phyloP scores from a whole-genome alignment of 495 filamentous ascomycete species.

The Lasiosphaeria miniovina region DNA sequence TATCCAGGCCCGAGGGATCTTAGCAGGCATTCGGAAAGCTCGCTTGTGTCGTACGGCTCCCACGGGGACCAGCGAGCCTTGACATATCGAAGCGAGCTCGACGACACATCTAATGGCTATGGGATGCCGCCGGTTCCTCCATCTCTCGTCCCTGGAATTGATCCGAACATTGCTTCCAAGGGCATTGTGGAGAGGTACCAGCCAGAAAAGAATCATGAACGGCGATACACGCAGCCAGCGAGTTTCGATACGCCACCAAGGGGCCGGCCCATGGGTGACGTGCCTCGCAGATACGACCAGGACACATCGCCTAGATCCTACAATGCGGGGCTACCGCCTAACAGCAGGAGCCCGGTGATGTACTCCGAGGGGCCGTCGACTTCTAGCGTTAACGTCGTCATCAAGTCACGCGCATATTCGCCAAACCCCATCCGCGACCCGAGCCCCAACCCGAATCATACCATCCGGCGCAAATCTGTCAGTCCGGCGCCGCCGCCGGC shows the following conservation, averaged over 20 bases:
- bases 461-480: constrained; percentile 69
- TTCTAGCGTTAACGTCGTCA: constrained; percentile 29
- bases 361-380: constrained; percentile 41
- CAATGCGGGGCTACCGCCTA: constrained; percentile 15
- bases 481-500: constrained; percentile 66
- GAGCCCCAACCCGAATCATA: constrained; percentile 39
- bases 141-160: constrained; percentile 69
- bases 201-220: constrained; percentile 43
- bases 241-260: constrained; percentile 34
- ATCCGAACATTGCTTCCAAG: constrained; percentile 50
- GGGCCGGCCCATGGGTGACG: constrained; percentile 41
- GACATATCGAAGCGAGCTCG: constrained; percentile 31
- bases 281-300: constrained; percentile 30
- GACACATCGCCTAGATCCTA: constrained; percentile 23
- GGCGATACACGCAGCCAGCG: constrained; percentile 40
- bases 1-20: constrained; percentile 16
- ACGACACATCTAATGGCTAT: constrained; percentile 36
- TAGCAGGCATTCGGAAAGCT: constrained; percentile 27
- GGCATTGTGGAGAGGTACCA: constrained; percentile 54
- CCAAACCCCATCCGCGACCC: constrained; percentile 48
- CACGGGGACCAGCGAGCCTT: constrained; percentile 20
- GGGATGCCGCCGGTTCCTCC: constrained; percentile 54
- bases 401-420: constrained; percentile 53
- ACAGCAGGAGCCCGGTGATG: constrained; percentile 32
- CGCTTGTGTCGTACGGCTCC: constrained; percentile 18